Conservation (phyloP, 768 basidiomycete genomes). For the Suillus brevipes region DNA sequence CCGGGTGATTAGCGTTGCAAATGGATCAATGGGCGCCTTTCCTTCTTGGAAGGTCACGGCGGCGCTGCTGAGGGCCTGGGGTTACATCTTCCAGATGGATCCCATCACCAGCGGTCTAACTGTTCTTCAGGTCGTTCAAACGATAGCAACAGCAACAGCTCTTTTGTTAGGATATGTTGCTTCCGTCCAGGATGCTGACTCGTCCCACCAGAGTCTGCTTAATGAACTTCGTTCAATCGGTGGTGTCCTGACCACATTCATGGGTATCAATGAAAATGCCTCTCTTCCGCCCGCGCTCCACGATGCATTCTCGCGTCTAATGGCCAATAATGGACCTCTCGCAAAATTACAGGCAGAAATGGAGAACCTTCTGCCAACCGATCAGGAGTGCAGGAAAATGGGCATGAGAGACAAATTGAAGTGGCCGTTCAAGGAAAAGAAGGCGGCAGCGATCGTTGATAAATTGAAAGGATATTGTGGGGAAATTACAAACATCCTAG, state of each 20-base stretch:
- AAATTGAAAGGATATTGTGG: not conserved
- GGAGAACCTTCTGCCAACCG: not conserved
- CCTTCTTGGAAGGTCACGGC: not conserved
- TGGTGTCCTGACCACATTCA: not conserved
- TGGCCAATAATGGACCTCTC: not conserved
- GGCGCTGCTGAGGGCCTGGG: not conserved
- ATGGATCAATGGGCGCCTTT: not conserved
- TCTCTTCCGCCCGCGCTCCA: not conserved
- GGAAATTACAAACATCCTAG: not conserved
- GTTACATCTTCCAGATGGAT: not conserved
- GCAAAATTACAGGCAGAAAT: not conserved
- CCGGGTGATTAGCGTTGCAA: no score
- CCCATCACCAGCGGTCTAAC: not conserved
- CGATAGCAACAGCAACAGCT: not conserved
- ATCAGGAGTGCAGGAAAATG: not conserved
- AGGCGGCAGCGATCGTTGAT: not conserved
- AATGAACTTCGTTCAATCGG: not conserved
- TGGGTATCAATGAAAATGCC: not conserved
- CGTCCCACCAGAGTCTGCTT: not conserved
- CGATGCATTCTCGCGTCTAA: not conserved
- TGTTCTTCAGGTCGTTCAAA: slow-evolving; percentile 1
- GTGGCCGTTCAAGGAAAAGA: slow-evolving; percentile 11
- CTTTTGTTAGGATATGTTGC: not conserved
- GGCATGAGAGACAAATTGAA: not conserved
- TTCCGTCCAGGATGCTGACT: not conserved